These are phyloP conservation scores for Orbilia quercus DNA, from an alignment of 2,329 filamentous ascomycete species.

Conservation along the genomic window DNA sequence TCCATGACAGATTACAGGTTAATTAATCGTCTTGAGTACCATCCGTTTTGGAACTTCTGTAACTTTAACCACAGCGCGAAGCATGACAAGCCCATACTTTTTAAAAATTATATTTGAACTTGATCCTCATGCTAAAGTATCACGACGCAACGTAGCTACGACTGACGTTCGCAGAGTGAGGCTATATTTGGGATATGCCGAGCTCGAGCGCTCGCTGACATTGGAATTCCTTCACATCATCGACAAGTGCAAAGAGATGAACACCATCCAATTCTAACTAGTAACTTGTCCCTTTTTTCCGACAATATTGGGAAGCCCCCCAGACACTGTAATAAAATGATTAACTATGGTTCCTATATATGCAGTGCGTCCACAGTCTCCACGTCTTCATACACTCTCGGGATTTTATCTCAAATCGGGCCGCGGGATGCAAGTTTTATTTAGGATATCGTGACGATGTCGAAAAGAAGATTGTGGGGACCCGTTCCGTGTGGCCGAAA, in stretches of 20 bases:
- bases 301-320: too few relatives aligned
- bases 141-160: slow-evolving; percentile 1
- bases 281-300: too few relatives aligned
- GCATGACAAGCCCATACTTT: slow-evolving; percentile 14
- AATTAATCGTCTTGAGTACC: slow-evolving; percentile 7
- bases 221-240: neutral
- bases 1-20: neutral
- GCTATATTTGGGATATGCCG: slow-evolving; percentile 9
- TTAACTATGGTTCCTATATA: too few relatives aligned
- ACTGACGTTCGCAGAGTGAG: neutral
- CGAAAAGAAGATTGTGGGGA: slow-evolving; percentile 41
- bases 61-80: slow-evolving; percentile 27
- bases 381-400: too few relatives aligned
- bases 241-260: neutral
- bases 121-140: slow-evolving; percentile 19
- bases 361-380: too few relatives aligned
- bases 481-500: slow-evolving; percentile 46
- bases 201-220: neutral
- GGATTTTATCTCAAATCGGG: neutral
- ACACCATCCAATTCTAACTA: neutral
- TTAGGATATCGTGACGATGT: slow-evolving; percentile 41
- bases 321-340: too few relatives aligned
- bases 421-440: slow-evolving; percentile 24
- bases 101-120: slow-evolving; percentile 23
- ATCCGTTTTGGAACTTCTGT: slow-evolving; percentile 18